Evolutionary conservation across 73 alveolate species (phyloP), one percentile per base, ranked within the genome.

Genomic region (Paramecium primaurelia): DNA sequence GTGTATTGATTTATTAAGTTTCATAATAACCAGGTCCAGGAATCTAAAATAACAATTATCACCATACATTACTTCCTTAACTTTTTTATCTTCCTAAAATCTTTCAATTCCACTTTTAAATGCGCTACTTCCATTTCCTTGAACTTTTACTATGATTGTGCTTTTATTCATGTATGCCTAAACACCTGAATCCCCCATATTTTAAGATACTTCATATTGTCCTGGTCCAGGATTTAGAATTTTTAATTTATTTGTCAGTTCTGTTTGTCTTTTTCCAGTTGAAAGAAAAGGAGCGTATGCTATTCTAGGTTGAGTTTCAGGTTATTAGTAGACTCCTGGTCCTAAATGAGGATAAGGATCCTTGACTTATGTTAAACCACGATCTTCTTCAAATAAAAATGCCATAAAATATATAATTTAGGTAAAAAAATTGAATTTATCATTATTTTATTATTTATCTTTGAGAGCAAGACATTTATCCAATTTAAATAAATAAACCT

Each of bases 321-420:
- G 69, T 16, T 20, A 30, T 25, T 80, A 22, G 58, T 80, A 80
- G 26, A 80, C 91, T 45, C 91, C 91, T 38, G 91, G 91, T 6
- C 91, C 91, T 26, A 80, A 47, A 10, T 80, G 91, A 18, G 91
- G 91, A 47, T 80, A 80, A 11, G 91, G 91, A 47, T 80, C 91
- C 30, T 80, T 80, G 14, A 45, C 25, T 49, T 45, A 59, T 7
- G 75, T 45, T 80, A 80, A 80, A 9, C 91, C 91, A 32, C 91
- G 47, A 49, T 47, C 73, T 36, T 80, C 71, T 80, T 80, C 91
- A 47, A 80, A 80, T 25, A 80, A 80, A 80, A 80, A 80, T 20
- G 91, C 91, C 91, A 80, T 80, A 73, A 73, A 7, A 40, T 40
- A 6, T 40, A 40, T 40, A 40, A 40, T 8, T 40, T 7, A 40